Evolutionary conservation across 352 stramenopile species (phyloP).

Genomic region (Elongisporangium anandrum): DNA sequence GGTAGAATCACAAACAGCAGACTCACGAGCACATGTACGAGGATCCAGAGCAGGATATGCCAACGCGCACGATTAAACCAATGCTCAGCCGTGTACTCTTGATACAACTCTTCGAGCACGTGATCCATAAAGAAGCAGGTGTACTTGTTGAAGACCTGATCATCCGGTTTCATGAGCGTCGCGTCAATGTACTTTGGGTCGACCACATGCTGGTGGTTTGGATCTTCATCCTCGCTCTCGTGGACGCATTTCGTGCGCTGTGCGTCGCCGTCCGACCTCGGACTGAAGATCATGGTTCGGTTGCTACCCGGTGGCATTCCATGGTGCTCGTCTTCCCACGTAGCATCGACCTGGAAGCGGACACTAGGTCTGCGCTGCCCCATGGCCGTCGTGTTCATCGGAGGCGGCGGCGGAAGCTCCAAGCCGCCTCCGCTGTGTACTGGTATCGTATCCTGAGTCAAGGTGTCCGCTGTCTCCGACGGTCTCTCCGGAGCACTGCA

Average conservation of each 20-base stretch:
- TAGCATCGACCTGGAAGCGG: background rate
- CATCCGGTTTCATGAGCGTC: constrained; percentile 65
- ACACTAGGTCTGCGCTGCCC: background rate
- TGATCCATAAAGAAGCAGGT: constrained; percentile 76
- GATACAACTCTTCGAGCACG: constrained; percentile 73
- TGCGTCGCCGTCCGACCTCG: background rate
- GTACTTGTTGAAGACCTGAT: constrained; percentile 75
- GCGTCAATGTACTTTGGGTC: constrained; percentile 73
- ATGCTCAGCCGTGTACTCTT: constrained; percentile 81
- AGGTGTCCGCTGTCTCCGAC: background rate
- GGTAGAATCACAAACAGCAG: constrained; percentile 61
- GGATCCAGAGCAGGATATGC: constrained; percentile 70
- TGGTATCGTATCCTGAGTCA: background rate
- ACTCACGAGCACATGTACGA: constrained; percentile 63
- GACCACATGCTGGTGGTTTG: constrained; percentile 4
- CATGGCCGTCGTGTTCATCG: background rate
- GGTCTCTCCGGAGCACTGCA: background rate
- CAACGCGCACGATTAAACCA: constrained; percentile 76
- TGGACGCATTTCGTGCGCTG: background rate
- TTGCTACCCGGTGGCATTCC: background rate
- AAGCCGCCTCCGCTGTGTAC: background rate
- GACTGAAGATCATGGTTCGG: background rate
- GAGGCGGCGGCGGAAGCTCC: background rate
- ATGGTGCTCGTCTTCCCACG: background rate
- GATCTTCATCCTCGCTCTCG: background rate